Evolutionary conservation across 208 protist species (phyloP).

Genomic region (Leishmania guyanensis): DNA sequence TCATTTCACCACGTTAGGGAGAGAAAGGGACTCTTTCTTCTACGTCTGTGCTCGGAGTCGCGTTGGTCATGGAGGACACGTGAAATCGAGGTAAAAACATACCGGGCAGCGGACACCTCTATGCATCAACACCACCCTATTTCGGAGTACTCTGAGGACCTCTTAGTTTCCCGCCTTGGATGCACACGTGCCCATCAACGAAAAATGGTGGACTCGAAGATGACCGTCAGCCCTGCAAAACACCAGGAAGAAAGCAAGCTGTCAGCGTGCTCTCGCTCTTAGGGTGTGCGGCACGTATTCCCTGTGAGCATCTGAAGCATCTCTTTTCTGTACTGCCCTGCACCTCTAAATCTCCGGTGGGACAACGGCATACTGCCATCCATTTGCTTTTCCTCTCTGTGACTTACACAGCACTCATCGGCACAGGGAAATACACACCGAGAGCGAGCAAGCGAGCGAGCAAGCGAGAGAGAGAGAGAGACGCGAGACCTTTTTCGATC

Average conservation of each 20-base stretch:
- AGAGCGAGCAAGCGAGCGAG: not conserved
- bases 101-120: not conserved
- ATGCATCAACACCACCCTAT: not conserved
- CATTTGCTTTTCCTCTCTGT: not conserved
- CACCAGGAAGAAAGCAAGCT: not conserved
- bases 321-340: not conserved
- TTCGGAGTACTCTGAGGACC: not conserved
- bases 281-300: too few species aligned
- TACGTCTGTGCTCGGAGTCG: not conserved
- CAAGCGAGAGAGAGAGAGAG: not conserved
- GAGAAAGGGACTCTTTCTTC: not conserved
- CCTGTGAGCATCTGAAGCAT: not conserved
- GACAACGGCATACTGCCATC: not conserved
- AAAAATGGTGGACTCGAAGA: not conserved
- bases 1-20: not conserved
- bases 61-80: not conserved
- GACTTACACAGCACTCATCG: not conserved
- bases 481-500: not conserved
- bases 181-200: not conserved
- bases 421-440: not conserved
- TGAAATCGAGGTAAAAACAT: not conserved
- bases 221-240: not conserved
- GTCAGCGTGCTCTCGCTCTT: not conserved
- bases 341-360: not conserved
- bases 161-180: not conserved